phyloP scores from a whole-genome alignment of 2,329 filamentous ascomycete genomes.

The Fusarium sp. region DNA sequence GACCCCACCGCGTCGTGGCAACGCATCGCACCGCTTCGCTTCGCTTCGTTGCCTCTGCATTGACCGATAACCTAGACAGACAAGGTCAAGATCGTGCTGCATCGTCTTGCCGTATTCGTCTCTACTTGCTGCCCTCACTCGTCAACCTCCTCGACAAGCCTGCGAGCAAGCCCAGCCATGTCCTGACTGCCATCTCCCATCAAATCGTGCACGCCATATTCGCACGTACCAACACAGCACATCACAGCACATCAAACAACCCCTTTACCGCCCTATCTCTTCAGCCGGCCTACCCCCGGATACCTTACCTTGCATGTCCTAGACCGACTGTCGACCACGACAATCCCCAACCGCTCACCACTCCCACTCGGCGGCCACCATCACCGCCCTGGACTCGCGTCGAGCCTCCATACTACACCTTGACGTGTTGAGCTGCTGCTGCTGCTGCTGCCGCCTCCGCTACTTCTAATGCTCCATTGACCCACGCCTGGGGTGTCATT shows the following conservation, averaged over 20 bases:
- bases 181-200: slow-evolving; percentile 17
- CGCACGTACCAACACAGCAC: slow-evolving; percentile 12
- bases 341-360: slow-evolving; percentile 35
- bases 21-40: slow-evolving; percentile 32
- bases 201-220: slow-evolving; percentile 15
- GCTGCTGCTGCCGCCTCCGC: slow-evolving; percentile 4
- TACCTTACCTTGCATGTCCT: slow-evolving; percentile 35
- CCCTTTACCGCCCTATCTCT: slow-evolving; percentile 27
- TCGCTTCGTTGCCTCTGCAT: slow-evolving; percentile 18
- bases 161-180: slow-evolving; percentile 29
- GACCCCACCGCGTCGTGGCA: slow-evolving; percentile 40
- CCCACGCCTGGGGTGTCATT: slow-evolving; percentile 33
- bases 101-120: slow-evolving; percentile 8
- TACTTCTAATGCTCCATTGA: slow-evolving; percentile 40
- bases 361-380: slow-evolving; percentile 33
- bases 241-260: not conserved
- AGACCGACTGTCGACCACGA: slow-evolving; percentile 33
- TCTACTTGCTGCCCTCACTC: not conserved
- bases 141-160: slow-evolving; percentile 4
- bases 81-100: slow-evolving; percentile 4
- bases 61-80: slow-evolving; percentile 18
- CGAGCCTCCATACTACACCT: slow-evolving; percentile 26
- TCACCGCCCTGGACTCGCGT: slow-evolving; percentile 29
- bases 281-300: slow-evolving; percentile 18
- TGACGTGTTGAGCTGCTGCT: slow-evolving; percentile 30